Percentiles rank a stretch among this genome's conserved stretches.
Evolutionary conservation across 768 basidiomycete species (phyloP).

Genomic region (Suillus occidentalis): DNA sequence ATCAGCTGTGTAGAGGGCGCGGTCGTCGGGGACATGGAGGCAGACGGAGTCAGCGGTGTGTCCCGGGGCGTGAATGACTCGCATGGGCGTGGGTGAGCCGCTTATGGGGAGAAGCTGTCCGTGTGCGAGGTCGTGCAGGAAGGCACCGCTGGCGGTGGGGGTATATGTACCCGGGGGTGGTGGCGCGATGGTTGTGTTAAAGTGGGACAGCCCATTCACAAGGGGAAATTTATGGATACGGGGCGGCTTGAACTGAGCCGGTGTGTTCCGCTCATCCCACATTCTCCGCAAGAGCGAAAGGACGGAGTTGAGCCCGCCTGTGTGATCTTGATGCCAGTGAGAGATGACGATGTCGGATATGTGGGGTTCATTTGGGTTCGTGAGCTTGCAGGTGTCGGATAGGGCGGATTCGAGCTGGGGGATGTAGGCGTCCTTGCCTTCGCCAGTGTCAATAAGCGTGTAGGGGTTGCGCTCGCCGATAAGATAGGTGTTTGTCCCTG

Average conservation of each 20-base stretch:
- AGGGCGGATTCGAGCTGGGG: constrained; percentile 65
- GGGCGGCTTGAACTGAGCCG: constrained; percentile 58
- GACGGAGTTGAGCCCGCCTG: constrained; percentile 71
- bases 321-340: constrained; percentile 89
- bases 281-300: constrained; percentile 61
- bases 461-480: constrained; percentile 70
- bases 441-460: constrained; percentile 81
- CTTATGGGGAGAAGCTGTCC: constrained; percentile 49
- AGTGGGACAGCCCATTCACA: constrained; percentile 29
- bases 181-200: constrained; percentile 42
- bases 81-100: constrained; percentile 39
- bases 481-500: constrained; percentile 91
- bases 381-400: constrained; percentile 33
- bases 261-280: constrained; percentile 54
- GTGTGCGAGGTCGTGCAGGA: constrained; percentile 61
- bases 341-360: constrained; percentile 91
- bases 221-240: constrained; percentile 74
- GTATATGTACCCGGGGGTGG: constrained; percentile 43
- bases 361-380: constrained; percentile 46
- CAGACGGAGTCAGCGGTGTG: constrained; percentile 88
- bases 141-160: constrained; percentile 39
- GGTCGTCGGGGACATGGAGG: constrained; percentile 66
- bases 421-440: constrained; percentile 69
- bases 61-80: constrained; percentile 83
- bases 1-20: constrained; percentile 86